Base-by-base conservation (phyloP, 768 basidiomycete genomes). In the Clitopilus passeckerianus region DNA sequence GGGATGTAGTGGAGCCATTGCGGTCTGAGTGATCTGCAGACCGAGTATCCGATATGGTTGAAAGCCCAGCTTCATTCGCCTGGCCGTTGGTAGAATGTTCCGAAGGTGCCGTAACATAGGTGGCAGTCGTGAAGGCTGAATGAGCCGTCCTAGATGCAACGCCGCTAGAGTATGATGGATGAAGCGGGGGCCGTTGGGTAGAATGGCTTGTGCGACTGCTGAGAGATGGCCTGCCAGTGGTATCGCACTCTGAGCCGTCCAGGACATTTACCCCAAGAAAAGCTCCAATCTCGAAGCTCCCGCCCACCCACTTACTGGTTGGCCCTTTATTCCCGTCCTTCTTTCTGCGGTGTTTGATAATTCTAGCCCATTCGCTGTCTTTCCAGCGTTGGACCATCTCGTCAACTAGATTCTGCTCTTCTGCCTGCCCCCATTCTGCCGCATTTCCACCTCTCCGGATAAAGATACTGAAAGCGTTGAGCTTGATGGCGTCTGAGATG, bases 211-310 rank as follows among this genome's bases (percentile, higher is more conserved):
- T 43, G 20, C 46, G 53, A 18, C 37, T 52, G 18, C 44, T 60
- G 23, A 33, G 22, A 50, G 59, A 57, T 20, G 55, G 54, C n/a
- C 55, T n/a, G 16, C 15, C n/a, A 41, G 37, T 12, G 2, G 12
- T 5, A 14, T 18, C 10, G 18, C n/a, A 50, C 35, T 64, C 66
- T 37, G 68, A 67, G 50, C 74, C 74, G 46, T 80, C 73, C 54
- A 87, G 72, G 33, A 89, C 73, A 61, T 85, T 81, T 55, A 91
- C 79, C 10, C 90, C 91, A 35, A 92, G 74, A 61, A 93, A 79
- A n/a, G 79, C 79, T 2, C 91, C 91, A 35, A 93, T 77, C 65
- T 91, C 88, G 62, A 93, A 93, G 60, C 85, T 90, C 22, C 77
- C 78, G 24, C 91, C 90, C 27, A 89, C 79, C 89, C 89, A 92